phyloP scores from a whole-genome alignment of 257 asterid species.

The Fraxinus cuspidata region DNA sequence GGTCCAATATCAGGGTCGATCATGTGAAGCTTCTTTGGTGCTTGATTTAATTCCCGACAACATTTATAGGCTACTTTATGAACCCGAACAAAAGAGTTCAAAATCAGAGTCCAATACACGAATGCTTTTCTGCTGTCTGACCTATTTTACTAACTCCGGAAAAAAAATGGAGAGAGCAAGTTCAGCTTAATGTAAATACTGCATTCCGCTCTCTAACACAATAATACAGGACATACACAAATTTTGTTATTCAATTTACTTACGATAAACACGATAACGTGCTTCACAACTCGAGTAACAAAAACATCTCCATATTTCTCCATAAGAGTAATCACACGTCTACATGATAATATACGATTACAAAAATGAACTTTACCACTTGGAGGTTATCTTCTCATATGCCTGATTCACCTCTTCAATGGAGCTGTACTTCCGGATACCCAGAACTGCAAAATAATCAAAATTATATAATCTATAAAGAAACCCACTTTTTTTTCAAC shows the following conservation, averaged over 20 bases:
- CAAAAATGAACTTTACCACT: constrained; percentile 45
- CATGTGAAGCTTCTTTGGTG: not conserved
- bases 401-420: constrained; percentile 71
- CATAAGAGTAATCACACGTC: not conserved
- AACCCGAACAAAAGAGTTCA: not conserved
- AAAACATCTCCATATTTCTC: constrained; percentile 1
- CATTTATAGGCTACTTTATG: not conserved
- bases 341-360: not conserved
- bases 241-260: not conserved
- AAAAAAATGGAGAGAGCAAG: not conserved
- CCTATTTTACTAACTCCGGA: not conserved
- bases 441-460: constrained; percentile 61
- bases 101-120: not conserved
- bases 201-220: not conserved
- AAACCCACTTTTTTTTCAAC: constrained; percentile 11
- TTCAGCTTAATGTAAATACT: not conserved
- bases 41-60: not conserved
- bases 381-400: constrained; percentile 57
- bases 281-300: constrained; percentile 9
- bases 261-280: not conserved
- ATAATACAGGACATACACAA: not conserved
- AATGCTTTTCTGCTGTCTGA: not conserved
- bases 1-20: not conserved
- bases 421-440: constrained; percentile 67
- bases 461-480: not conserved